A percentile compares a stretch with the other conserved stretches of the same genome.
Evolutionary conservation across 495 filamentous ascomycete genomes (phyloP).

Genomic region (Xylaria venustula): DNA sequence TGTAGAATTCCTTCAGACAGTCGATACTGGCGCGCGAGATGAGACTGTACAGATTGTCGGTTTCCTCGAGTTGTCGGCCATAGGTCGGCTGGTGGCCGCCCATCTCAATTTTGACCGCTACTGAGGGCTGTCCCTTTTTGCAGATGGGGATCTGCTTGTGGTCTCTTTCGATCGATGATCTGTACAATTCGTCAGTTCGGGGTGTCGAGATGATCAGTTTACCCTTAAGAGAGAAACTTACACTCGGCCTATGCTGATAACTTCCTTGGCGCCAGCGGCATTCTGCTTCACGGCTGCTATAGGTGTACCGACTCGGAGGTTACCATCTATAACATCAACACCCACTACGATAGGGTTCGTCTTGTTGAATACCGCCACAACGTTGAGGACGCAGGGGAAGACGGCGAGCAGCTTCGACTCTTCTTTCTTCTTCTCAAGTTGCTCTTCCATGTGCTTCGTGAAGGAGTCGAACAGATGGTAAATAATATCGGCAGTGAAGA

Average conservation of each 20-base stretch:
- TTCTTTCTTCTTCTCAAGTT: slow-evolving; percentile 89
- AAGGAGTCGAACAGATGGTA: slow-evolving; percentile 98
- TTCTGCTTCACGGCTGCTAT: slow-evolving; percentile 82
- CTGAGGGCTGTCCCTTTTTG: slow-evolving; percentile 95
- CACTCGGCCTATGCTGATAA: slow-evolving; percentile 88
- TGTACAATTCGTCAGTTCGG: slow-evolving; percentile 34
- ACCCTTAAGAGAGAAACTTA: slow-evolving; percentile 52
- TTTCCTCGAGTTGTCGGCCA: slow-evolving; percentile 92
- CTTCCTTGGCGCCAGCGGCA: slow-evolving; percentile 72
- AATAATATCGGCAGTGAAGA: slow-evolving; percentile 98
- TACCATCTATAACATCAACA: slow-evolving; percentile 91
- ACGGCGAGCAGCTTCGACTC: slow-evolving; percentile 93
- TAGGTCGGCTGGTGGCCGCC: slow-evolving; percentile 92
- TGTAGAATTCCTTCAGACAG: slow-evolving; percentile 93
- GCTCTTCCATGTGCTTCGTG: slow-evolving; percentile 84
- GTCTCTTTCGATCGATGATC: slow-evolving; percentile 91
- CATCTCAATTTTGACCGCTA: slow-evolving; percentile 95
- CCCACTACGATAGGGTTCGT: slow-evolving; percentile 93
- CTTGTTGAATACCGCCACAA: slow-evolving; percentile 98
- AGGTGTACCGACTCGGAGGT: slow-evolving; percentile 79
- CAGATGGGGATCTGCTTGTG: slow-evolving; percentile 89
- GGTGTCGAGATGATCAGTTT: background rate
- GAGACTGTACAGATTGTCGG: slow-evolving; percentile 80
- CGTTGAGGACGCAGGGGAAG: slow-evolving; percentile 87
- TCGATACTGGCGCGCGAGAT: slow-evolving; percentile 90